Conservation (phyloP, 768 basidiomycete genomes). For the Rhodosporidiobolus sp. region DNA sequence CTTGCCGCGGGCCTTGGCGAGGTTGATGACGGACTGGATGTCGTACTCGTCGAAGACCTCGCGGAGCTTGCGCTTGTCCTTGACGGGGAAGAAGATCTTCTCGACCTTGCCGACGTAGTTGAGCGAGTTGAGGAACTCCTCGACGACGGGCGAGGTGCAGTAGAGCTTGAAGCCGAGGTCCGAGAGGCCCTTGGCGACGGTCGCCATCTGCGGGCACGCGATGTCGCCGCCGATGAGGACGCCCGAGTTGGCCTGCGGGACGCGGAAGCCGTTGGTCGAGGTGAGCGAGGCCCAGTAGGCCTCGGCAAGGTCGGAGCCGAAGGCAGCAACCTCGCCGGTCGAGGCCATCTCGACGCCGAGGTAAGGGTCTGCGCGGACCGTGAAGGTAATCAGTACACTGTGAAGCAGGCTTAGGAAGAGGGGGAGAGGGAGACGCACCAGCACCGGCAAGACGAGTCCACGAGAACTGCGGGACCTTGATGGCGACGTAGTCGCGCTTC, state of each 20-base stretch:
- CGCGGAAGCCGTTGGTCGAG: constrained; percentile 91
- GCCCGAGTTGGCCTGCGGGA: constrained; percentile 77
- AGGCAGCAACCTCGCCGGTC: constrained; percentile 77
- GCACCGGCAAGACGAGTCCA: constrained; percentile 82
- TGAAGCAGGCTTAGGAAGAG: neutral
- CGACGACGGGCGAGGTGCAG: constrained; percentile 74
- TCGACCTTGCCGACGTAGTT: constrained; percentile 65
- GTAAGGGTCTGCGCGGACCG: neutral
- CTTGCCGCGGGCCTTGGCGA: constrained; percentile 72
- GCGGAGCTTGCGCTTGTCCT: constrained; percentile 90
- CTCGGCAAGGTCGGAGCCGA: constrained; percentile 88
- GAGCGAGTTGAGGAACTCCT: constrained; percentile 73
- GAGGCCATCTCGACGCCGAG: constrained; percentile 39
- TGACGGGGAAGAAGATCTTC: constrained; percentile 92
- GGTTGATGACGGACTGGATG: constrained; percentile 90
- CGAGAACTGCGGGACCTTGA: constrained; percentile 77
- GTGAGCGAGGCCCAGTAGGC: constrained; percentile 92
- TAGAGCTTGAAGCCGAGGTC: constrained; percentile 94
- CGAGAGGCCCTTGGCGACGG: constrained; percentile 72
- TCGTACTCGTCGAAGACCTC: constrained; percentile 73
- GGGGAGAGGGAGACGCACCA: constrained; percentile 54
- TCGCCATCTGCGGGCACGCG: constrained; percentile 76
- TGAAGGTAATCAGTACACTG: neutral
- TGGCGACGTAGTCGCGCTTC: constrained; percentile 82
- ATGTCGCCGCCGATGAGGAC: constrained; percentile 83